Evolutionary conservation across 2,329 filamentous ascomycete genomes (phyloP), one percentile per base, ranked within the genome.

Genomic region (Xylaria hypoxylon): DNA sequence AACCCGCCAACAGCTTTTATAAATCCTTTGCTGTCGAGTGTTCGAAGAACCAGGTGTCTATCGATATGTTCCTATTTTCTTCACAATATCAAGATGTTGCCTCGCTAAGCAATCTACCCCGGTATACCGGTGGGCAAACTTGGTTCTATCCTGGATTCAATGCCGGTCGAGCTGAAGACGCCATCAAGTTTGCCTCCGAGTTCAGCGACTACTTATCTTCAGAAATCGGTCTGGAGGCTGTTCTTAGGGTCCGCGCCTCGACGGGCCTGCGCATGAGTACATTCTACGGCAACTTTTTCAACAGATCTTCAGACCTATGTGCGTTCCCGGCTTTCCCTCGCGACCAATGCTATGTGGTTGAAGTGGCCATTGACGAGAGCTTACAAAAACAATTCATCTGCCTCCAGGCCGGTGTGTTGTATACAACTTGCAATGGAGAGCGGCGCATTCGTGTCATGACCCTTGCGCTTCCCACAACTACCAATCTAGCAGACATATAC

Each of bases 201-300:
- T 97, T 99, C 77, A 97, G 94, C 75, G 95, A 98, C 77, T 97
- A 96, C 77, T 84, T 99, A n/a, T 97, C 94, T 10, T 90, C 94
- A 0, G 96, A 99, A 79, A 97, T 99, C 76, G 96, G 95, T 0
- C 83, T 99, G 40, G 96, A 99, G 80, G 96, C 96, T 48, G 96
- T 99, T 42, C 90, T 99, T 62, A 92, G 96, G 77, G 96, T 99
- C 44, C 91, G 96, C 71, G 96, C 96, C 19, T 97, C 94, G 1
- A 98, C 94, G 26, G 96, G 96, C 59, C 83, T 99, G 65, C 90
- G 96, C 60, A 98, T 98, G 92, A 97, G 90, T 82, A 94, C 95
- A 1, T 99, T 99, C 82, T 99, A 98, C 80, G 96, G 96, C 72
- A 99, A 99, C 83, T 99, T 99, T 82, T 99, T 99, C 86, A 99